A percentile compares a stretch with the other conserved stretches of the same genome.
These are phyloP conservation scores for Fraxinus sp. DNA, from an alignment of 305 asterid genomes.

Conservation along the genomic window DNA sequence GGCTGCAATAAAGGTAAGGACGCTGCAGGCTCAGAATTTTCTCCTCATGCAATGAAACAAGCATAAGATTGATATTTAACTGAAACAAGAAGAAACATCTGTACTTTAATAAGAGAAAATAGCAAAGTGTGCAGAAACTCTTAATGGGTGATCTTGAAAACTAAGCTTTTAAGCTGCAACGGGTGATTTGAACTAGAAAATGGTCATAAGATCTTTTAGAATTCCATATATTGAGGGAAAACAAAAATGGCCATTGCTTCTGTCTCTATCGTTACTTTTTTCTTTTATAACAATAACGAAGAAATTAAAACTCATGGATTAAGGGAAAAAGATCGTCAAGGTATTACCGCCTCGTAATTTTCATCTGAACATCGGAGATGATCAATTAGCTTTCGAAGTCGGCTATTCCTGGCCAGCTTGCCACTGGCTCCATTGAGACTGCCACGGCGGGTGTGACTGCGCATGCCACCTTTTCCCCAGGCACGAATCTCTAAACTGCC, in stretches of 20 bases:
- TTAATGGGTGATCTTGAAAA: slow-evolving; percentile 11
- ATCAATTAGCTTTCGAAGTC: slow-evolving; percentile 69
- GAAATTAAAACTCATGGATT: not conserved
- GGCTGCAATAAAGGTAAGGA: slow-evolving; percentile 74
- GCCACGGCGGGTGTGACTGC: slow-evolving; percentile 74
- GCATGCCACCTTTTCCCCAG: slow-evolving; percentile 95
- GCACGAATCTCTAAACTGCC: slow-evolving; percentile 67
- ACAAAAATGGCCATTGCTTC: not conserved
- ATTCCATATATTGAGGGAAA: slow-evolving; percentile 4
- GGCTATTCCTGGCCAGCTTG: slow-evolving; percentile 53
- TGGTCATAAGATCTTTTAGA: slow-evolving; percentile 10
- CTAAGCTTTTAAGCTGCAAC: slow-evolving; percentile 18
- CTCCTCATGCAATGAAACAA: slow-evolving; percentile 67
- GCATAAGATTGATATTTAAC: slow-evolving; percentile 67
- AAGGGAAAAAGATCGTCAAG: slow-evolving; percentile 6
- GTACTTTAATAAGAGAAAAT: not conserved
- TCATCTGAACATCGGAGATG: slow-evolving; percentile 55
- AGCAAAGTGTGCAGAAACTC: slow-evolving; percentile 22
- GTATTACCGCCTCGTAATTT: slow-evolving; percentile 55
- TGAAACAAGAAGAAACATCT: slow-evolving; percentile 15
- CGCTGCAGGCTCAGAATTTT: slow-evolving; percentile 80
- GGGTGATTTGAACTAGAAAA: slow-evolving; percentile 19
- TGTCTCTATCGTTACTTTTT: not conserved
- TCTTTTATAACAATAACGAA: not conserved
- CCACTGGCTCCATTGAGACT: slow-evolving; percentile 52